Evolutionary conservation across 2,329 filamentous ascomycete genomes (phyloP).

Genomic region (Diaporthe ampelina): DNA sequence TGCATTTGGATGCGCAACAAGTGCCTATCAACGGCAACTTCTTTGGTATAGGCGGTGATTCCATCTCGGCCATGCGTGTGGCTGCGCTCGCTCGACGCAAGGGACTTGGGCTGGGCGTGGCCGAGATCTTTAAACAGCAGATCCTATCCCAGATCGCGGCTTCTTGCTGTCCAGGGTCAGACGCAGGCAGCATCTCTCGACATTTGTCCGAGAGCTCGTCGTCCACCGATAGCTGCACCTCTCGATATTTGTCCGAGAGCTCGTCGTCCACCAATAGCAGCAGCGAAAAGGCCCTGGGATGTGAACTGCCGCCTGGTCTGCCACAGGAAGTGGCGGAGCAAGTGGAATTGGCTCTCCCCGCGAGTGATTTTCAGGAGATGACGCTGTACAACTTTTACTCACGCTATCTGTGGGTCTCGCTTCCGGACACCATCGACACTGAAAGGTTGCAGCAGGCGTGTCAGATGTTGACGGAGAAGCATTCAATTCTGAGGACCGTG

Average conservation of each 20-base stretch:
- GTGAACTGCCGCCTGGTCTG: neutral
- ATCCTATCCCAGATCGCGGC: neutral
- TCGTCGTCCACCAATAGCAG: neutral
- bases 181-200: neutral
- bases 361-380: neutral
- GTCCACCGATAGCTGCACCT: neutral
- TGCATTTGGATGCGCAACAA: conserved; percentile 12
- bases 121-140: neutral
- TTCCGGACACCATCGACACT: neutral
- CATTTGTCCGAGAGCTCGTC: no score
- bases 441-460: neutral
- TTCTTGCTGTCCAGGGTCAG: neutral
- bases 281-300: neutral
- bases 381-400: neutral
- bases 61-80: conserved; percentile 64
- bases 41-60: conserved; percentile 64
- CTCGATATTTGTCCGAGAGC: neutral
- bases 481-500: neutral
- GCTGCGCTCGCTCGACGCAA: conserved; percentile 50
- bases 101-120: neutral
- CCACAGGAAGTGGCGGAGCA: neutral
- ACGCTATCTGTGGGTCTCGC: neutral
- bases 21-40: conserved; percentile 56
- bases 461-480: neutral
- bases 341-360: neutral